phyloP scores from a whole-genome alignment of 2,329 filamentous ascomycete species.

The Aspergillus sp. region DNA sequence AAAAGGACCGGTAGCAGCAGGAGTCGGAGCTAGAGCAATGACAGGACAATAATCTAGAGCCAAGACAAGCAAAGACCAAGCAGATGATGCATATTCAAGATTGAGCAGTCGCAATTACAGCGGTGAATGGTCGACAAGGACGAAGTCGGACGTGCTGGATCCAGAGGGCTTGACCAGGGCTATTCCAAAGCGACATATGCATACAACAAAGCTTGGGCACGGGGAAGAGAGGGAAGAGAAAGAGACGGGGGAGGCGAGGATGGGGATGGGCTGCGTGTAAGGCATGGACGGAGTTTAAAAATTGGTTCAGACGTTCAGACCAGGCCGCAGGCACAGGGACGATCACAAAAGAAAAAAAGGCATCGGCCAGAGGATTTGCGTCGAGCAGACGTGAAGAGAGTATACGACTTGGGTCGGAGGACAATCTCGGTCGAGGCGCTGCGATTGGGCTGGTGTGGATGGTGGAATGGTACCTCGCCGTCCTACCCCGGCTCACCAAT shows the following conservation, averaged over 20 bases:
- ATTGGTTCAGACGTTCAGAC: slow-evolving; percentile 13
- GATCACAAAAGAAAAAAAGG: slow-evolving; percentile 17
- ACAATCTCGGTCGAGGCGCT: not conserved
- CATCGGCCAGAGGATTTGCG: not conserved
- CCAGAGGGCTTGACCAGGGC: slow-evolving; percentile 12
- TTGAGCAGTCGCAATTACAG: slow-evolving; percentile 23
- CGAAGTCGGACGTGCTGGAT: not conserved
- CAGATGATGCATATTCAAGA: slow-evolving; percentile 53
- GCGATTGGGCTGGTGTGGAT: slow-evolving; percentile 3
- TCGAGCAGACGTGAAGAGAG: not conserved
- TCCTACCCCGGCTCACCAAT: slow-evolving; percentile 6
- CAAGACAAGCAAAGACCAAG: slow-evolving; percentile 42
- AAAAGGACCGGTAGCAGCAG: slow-evolving; percentile 1
- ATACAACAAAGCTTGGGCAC: slow-evolving; percentile 4
- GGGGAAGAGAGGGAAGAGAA: not conserved
- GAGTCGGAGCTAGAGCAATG: not conserved
- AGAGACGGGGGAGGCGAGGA: slow-evolving; percentile 4
- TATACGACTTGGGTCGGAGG: not conserved
- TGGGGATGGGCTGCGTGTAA: slow-evolving; percentile 22
- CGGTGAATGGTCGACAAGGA: slow-evolving; percentile 15
- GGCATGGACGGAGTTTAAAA: slow-evolving; percentile 24
- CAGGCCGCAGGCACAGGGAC: slow-evolving; percentile 21
- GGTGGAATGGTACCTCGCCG: slow-evolving; percentile 3
- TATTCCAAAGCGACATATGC: slow-evolving; percentile 11
- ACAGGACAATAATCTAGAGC: slow-evolving; percentile 35